Base-by-base conservation (phyloP, 1,139 yeast genomes). In the Pichia sorboxylosa region DNA sequence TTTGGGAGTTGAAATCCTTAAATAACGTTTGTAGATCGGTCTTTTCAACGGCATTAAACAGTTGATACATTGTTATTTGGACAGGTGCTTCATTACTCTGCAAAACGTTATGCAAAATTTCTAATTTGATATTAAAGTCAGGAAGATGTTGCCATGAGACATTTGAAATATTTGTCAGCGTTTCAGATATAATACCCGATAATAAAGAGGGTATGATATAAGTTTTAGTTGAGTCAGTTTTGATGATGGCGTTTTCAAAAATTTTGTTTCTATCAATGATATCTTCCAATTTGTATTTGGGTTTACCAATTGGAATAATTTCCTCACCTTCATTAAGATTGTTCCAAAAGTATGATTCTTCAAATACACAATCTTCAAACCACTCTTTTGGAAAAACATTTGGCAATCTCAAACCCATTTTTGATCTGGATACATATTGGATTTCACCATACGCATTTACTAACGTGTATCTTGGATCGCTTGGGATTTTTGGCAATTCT, bases 381-480 rank as follows among this genome's bases (percentile, higher is more conserved):
- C 60, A 58, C 6, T 34, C 37, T 22, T 42, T 38, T 0, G 77
- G 75, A 25, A 72, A 58, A 3, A 70, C 63, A 3, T 56, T 51
- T 1, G 87, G 85, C 9, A 79, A 55, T 34, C 85, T 57, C 24
- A 70, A 48, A 28, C 58, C 57, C 31, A 78, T 64, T 10, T 54
- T 51, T n/a, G 57, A 49, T 37, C 63, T 64, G 10, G 67, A 56
- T 1, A 66, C 66, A 54, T 66, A 73, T 2, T 59, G 46, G 6
- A 79, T 54, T 29, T 64, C 70, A 4, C 92, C 90, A 37, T 65
- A 66, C 26, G 64, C 60, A 37, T 68, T 66, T 30, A 74, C 57
- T 38, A 73, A 64, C 0, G 80, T 67, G 43, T 69, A 78, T 23
- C 72, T 51, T 14, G 69, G 65, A 39, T 67, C 72, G 21, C 51